Base-by-base conservation (phyloP, 1,139 yeast species). In the Pneumocystis carinii region DNA sequence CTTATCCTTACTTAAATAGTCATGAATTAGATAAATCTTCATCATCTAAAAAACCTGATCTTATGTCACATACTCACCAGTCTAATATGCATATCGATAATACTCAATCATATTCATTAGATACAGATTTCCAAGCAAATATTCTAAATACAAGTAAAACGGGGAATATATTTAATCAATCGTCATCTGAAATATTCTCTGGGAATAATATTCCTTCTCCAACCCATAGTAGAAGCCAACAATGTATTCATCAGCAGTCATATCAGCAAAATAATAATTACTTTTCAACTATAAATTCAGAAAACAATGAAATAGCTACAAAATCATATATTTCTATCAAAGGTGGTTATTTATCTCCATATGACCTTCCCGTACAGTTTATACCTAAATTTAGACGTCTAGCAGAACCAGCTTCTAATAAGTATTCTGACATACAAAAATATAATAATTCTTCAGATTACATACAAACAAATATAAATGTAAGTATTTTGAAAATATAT, bases 301-400 rank as follows among this genome's bases (percentile, higher is more conserved):
- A 48, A 24, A 27, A 57, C 10, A 29, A 57, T 29, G n/a, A 37
- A 19, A 37, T 12, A 37, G n/a, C n/a, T 19, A 2, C 8, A 37
- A 57, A 37, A 39, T 57, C 59, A 3, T 57, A 37, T 24, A 24
- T 57, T 19, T 37, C 59, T 3, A 36, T 36, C 19, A 57, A 57
- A 57, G 38, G 59, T 12, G 38, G 38, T 19, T 57, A 57, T 29
- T 57, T 39, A 57, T 37, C 42, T 29, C 59, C 59, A 5, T 57
- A 57, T 12, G 59, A 57, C 14, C 59, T 57, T 57, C 59, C 59
- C 24, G 24, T 12, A 29, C 59, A 57, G 14, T 24, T 57, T 57
- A 39, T 37, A 39, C 59, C 24, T 37, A 57, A 57, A 57, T 39
- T 39, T 57, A 37, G n/a, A 27, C 42, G 24, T 57, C 38, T 15